Conservation (phyloP, 163 green algal species). For the Smithsoniella earleae region DNA sequence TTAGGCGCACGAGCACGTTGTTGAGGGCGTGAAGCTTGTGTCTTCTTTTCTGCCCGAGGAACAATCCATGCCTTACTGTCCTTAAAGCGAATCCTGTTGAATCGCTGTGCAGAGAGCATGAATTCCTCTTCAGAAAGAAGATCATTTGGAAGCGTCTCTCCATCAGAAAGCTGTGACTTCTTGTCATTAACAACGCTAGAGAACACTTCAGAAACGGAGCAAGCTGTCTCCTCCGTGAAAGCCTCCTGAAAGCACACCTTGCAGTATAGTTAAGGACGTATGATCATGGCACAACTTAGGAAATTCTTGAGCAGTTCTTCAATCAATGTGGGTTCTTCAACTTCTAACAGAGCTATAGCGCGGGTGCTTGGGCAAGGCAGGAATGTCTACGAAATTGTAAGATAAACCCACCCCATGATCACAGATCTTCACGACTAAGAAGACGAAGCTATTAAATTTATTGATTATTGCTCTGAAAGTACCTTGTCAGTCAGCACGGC, state of each 20-base stretch:
- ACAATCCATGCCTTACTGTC: constrained; percentile 27
- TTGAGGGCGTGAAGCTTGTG: not conserved
- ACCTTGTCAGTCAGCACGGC: constrained; percentile 5
- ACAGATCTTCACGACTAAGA: too few species aligned
- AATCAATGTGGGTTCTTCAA: too few species aligned
- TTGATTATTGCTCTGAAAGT: not conserved
- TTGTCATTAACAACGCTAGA: not conserved
- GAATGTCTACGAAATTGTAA: too few species aligned
- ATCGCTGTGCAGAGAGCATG: constrained; percentile 27
- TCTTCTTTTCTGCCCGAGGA: not conserved
- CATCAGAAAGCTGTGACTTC: not conserved
- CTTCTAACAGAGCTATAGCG: too few species aligned
- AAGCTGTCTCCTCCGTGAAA: constrained; percentile 1
- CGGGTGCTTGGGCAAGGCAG: too few species aligned
- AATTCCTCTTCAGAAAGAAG: constrained; percentile 12
- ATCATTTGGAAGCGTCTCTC: constrained; percentile 15
- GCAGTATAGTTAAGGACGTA: too few species aligned
- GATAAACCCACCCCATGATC: too few species aligned
- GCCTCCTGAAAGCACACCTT: constrained; percentile 3
- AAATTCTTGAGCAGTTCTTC: too few species aligned
- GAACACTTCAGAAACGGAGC: constrained; percentile 15
- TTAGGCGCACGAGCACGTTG: not conserved
- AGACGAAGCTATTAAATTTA: too few species aligned
- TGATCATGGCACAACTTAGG: too few species aligned
- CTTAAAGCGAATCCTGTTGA: constrained; percentile 28